phyloP scores from a whole-genome alignment of 1,139 yeast species.

The Geotrichum aggregatum region DNA sequence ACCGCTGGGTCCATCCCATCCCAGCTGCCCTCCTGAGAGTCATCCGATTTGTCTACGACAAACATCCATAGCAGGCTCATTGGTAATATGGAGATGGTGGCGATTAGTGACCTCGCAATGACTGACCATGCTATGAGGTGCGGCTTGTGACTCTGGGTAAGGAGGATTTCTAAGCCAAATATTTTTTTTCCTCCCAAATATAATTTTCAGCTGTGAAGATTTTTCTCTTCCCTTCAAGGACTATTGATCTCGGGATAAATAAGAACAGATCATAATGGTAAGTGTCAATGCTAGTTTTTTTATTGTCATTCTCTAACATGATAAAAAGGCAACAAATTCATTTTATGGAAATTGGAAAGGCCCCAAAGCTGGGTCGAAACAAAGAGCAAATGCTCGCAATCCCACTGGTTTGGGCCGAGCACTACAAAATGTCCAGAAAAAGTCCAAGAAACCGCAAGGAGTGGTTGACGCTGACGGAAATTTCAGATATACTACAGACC shows the following conservation, averaged over 20 bases:
- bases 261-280: slow-evolving; percentile 8
- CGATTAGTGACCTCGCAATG: neutral
- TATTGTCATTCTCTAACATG: neutral
- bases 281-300: neutral
- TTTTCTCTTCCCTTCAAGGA: neutral
- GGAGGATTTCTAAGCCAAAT: neutral
- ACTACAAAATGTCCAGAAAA: slow-evolving; percentile 67
- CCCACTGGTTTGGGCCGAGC: slow-evolving; percentile 81
- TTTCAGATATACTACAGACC: slow-evolving; percentile 37
- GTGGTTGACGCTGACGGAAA: slow-evolving; percentile 71
- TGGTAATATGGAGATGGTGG: neutral
- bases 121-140: neutral
- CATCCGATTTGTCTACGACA: neutral
- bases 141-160: neutral
- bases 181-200: slow-evolving; percentile 8
- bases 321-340: slow-evolving; percentile 5
- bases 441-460: slow-evolving; percentile 63
- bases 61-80: slow-evolving; percentile 13
- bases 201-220: neutral
- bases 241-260: neutral
- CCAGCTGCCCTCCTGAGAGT: neutral
- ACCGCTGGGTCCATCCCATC: neutral
- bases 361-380: slow-evolving; percentile 65
- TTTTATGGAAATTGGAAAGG: slow-evolving; percentile 65
- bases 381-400: slow-evolving; percentile 69